Base-by-base conservation (phyloP, 805 yeast genomes). In the Metschnikowia amazonensis region DNA sequence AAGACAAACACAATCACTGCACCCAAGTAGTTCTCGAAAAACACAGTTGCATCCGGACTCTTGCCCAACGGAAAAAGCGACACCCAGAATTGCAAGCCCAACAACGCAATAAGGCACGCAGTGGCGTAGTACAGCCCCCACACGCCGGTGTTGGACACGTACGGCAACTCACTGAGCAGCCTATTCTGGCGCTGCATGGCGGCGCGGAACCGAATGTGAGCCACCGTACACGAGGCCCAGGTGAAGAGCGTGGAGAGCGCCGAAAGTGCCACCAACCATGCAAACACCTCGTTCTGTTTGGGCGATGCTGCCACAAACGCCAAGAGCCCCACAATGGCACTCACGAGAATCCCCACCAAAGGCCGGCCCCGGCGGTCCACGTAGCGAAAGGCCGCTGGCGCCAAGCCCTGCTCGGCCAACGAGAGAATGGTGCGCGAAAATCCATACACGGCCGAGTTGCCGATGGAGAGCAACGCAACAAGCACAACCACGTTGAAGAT, bases 151-250 rank as follows among this genome's bases (percentile, higher is more conserved):
- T 65, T 55, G 29, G 84, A 68, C 41, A 61, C 62, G 60, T 73
- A 82, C 1, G 84, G 85, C 41, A 82, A 66, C 34, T 80, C 83
- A 4, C 61, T 65, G 18, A 69, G 48, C 6, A 68, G 48, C 45
- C 74, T 64, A 21, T 77, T 77, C 48, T 41, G 79, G 48, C 55
- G 53, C 44, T 58, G 63, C 63, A 70, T 64, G 7, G 70, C 73
- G 4, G 54, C 56, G 57, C 76, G 63, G 55, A 70, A 70, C 50
- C 76, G 59, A 39, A 70, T 57, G 45, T 70, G 75, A 23, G 74
- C 64, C 18, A 67, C 49, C 46, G 72, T 66, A 50, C 70, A 69
- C 13, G 69, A 63, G 33, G 64, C 62, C 76, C 76, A 70, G 9
- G 74, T 70, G 53, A 70, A 70, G 33, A 70, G 60, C 47, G 70